Percentiles rank a stretch among this genome's conserved stretches.
Conservation (phyloP, 768 basidiomycete species). For the Rhizopogon roseolus region DNA sequence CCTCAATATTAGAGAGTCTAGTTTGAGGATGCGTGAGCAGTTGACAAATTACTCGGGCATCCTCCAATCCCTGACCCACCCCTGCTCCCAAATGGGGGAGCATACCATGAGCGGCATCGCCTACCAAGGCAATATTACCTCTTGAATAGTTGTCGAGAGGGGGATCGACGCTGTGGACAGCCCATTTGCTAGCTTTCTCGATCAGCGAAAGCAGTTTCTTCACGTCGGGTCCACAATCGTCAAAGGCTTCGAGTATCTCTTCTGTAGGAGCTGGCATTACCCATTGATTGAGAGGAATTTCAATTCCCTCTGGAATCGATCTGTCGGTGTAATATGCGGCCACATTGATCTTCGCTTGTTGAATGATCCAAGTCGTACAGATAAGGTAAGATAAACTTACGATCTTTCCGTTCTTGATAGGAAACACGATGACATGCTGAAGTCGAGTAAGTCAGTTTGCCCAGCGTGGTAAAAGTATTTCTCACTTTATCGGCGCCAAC, state of each 20-base stretch:
- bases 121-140: slow-evolving; percentile 43
- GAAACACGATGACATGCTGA: slow-evolving; percentile 51
- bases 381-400: slow-evolving; percentile 23
- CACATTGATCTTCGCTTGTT: slow-evolving; percentile 36
- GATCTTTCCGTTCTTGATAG: slow-evolving; percentile 38
- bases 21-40: slow-evolving; percentile 42
- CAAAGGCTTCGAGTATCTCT: slow-evolving; percentile 40
- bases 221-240: slow-evolving; percentile 44
- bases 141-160: slow-evolving; percentile 39
- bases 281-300: slow-evolving; percentile 32
- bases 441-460: background rate
- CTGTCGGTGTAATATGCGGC: slow-evolving; percentile 37
- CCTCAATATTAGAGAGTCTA: slow-evolving; percentile 35
- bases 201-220: slow-evolving; percentile 36
- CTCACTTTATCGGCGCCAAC: slow-evolving; percentile 42
- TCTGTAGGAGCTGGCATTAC: slow-evolving; percentile 33
- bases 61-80: slow-evolving; percentile 57
- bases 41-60: slow-evolving; percentile 41
- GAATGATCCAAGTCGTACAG: background rate
- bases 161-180: slow-evolving; percentile 43
- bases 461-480: background rate
- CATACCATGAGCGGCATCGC: slow-evolving; percentile 60
- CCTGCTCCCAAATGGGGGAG: slow-evolving; percentile 55
- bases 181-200: slow-evolving; percentile 46
- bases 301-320: slow-evolving; percentile 21